Percentiles rank a stretch among this genome's conserved stretches.
These are phyloP conservation scores for Amphibolis antarctica DNA, from an alignment of 106 monocot genomes.

Conservation along the genomic window DNA sequence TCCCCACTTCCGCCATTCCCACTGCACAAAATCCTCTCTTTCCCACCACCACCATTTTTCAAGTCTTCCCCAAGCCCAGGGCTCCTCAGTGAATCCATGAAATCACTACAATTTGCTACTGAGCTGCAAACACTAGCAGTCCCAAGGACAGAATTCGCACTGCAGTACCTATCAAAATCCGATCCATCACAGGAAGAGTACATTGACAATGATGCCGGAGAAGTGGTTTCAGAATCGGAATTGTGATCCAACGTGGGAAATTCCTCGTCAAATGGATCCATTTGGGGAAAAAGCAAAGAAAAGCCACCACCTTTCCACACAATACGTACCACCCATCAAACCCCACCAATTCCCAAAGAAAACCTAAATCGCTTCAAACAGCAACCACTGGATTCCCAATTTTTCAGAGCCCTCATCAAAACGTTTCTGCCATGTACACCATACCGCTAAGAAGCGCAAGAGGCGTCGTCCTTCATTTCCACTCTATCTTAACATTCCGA, in stretches of 20 bases:
- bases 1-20: not conserved
- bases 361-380: not conserved
- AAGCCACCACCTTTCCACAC: not conserved
- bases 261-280: not conserved
- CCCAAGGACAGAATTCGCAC: slow-evolving; percentile 67
- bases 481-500: not conserved
- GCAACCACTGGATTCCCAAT: not conserved
- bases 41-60: not conserved
- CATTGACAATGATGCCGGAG: slow-evolving; percentile 4
- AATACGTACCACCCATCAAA: not conserved
- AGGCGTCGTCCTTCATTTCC: not conserved
- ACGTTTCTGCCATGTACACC: not conserved
- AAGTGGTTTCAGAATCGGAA: slow-evolving; percentile 2
- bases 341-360: not conserved
- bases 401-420: not conserved
- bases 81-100: slow-evolving; percentile 18
- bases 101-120: slow-evolving; percentile 17
- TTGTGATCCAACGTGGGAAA: not conserved
- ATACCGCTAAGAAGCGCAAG: not conserved
- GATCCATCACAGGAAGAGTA: slow-evolving; percentile 61
- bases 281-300: not conserved
- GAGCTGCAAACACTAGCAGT: slow-evolving; percentile 61
- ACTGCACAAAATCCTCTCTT: not conserved
- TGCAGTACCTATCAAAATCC: slow-evolving; percentile 68
- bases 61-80: slow-evolving; percentile 1